phyloP scores from a whole-genome alignment of 768 basidiomycete species.

The Pleurotus ostreatus region DNA sequence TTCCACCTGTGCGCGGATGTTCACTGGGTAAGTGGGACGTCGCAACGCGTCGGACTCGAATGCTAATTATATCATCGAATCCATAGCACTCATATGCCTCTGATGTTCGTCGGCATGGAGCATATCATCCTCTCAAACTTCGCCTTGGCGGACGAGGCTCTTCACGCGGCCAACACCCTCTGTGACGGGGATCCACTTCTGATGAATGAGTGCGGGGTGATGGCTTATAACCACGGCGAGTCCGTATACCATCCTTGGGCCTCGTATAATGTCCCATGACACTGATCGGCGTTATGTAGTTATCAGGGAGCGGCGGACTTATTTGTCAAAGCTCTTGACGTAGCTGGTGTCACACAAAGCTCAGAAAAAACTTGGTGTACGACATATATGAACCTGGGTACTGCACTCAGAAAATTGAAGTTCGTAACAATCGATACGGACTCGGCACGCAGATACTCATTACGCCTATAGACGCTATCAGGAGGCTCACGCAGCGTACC shows the following conservation, averaged over 20 bases:
- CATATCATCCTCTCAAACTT: constrained; percentile 87
- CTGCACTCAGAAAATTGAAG: constrained; percentile 80
- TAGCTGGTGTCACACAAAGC: constrained; percentile 81
- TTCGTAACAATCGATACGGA: constrained; percentile 27
- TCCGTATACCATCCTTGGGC: constrained; percentile 31
- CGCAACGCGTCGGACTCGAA: neutral
- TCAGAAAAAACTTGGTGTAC: constrained; percentile 84
- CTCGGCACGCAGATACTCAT: neutral
- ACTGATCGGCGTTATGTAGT: constrained; percentile 34
- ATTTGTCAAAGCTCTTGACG: constrained; percentile 73
- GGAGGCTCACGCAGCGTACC: constrained; percentile 71
- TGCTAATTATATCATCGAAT: neutral
- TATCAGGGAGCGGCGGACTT: constrained; percentile 66
- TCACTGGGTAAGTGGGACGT: constrained; percentile 69
- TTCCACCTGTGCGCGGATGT: constrained; percentile 93
- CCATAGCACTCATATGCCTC: constrained; percentile 85
- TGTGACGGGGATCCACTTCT: constrained; percentile 88
- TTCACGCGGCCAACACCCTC: constrained; percentile 75
- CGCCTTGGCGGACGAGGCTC: constrained; percentile 79
- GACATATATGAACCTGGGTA: constrained; percentile 91
- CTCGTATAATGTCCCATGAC: neutral
- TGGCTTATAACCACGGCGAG: constrained; percentile 86
- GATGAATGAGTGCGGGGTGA: constrained; percentile 89
- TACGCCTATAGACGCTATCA: constrained; percentile 37
- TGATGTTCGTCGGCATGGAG: constrained; percentile 98